phyloP scores from a whole-genome alignment of 306 rosid species.

The Hylodesmum podocarpum region DNA sequence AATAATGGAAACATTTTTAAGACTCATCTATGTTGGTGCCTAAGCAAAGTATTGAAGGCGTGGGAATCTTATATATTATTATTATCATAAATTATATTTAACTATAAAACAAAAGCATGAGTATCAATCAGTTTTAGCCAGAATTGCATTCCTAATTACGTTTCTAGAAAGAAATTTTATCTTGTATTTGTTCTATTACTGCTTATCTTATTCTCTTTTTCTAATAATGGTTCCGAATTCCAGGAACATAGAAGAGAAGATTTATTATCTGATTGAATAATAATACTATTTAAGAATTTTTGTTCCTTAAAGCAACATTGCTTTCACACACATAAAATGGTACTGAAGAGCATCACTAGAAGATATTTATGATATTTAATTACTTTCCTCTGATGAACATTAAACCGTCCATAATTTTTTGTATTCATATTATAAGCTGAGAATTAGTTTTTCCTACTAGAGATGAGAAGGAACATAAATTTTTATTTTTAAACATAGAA shows the following conservation, averaged over 20 bases:
- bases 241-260: neutral
- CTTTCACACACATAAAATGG: conserved; percentile 10
- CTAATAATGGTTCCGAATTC: conserved; percentile 9
- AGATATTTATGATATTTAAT: neutral
- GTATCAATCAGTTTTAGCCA: neutral
- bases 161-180: neutral
- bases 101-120: neutral
- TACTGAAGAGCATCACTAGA: conserved; percentile 14
- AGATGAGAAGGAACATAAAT: neutral
- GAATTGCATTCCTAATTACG: neutral
- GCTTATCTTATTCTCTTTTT: conserved; percentile 2
- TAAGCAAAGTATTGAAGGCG: neutral
- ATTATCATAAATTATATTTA: neutral
- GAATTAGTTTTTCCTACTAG: conserved; percentile 22
- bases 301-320: conserved; percentile 18
- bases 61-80: conserved; percentile 22
- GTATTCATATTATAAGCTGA: neutral
- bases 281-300: neutral
- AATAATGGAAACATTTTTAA: conserved; percentile 15
- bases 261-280: conserved; percentile 3
- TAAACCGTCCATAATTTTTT: neutral
- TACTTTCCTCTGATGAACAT: conserved; percentile 23
- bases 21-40: conserved; percentile 11
- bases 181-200: neutral
- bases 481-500: neutral